Conservation (phyloP, 148 eudicot genomes). For the Diospyros kaki region DNA sequence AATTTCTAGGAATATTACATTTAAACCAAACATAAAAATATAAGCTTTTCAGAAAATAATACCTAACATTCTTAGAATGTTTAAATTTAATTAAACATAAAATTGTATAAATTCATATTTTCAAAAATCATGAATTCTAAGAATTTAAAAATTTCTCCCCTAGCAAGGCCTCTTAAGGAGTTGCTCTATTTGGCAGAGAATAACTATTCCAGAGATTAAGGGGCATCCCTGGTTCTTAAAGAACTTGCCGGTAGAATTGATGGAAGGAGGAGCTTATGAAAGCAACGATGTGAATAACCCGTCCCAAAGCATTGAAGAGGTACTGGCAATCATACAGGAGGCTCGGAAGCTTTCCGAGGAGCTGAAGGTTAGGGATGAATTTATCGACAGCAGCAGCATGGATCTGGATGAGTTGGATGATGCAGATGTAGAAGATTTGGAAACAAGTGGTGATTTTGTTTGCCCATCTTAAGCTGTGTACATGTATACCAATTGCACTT, state of each 20-base stretch:
- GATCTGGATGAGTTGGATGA: slow-evolving; percentile 80
- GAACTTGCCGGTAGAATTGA: slow-evolving; percentile 68
- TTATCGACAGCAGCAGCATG: slow-evolving; percentile 49
- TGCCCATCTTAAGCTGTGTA: slow-evolving; percentile 29
- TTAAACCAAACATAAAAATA: no score
- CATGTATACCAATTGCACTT: not conserved
- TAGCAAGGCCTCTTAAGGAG: no score
- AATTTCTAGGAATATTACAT: no score
- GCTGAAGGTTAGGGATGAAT: slow-evolving; percentile 18
- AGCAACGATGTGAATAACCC: slow-evolving; percentile 46
- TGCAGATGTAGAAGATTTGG: slow-evolving; percentile 57
- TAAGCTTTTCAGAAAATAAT: no score
- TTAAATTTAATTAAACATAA: no score
- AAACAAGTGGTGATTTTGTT: slow-evolving; percentile 62
- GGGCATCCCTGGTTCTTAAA: slow-evolving; percentile 74
- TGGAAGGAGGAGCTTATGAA: slow-evolving; percentile 60
- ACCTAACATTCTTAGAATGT: no score
- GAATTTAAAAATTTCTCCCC: no score
- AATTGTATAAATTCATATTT: no score
- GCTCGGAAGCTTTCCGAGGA: slow-evolving; percentile 40
- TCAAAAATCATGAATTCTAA: no score
- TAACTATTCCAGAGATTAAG: slow-evolving; percentile 68
- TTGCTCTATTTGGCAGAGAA: slow-evolving; percentile 47
- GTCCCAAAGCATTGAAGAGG: slow-evolving; percentile 56
- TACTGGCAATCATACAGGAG: slow-evolving; percentile 54